Base-by-base conservation (phyloP, 164 flowering plant species). In the Umbilicus rupestris region DNA sequence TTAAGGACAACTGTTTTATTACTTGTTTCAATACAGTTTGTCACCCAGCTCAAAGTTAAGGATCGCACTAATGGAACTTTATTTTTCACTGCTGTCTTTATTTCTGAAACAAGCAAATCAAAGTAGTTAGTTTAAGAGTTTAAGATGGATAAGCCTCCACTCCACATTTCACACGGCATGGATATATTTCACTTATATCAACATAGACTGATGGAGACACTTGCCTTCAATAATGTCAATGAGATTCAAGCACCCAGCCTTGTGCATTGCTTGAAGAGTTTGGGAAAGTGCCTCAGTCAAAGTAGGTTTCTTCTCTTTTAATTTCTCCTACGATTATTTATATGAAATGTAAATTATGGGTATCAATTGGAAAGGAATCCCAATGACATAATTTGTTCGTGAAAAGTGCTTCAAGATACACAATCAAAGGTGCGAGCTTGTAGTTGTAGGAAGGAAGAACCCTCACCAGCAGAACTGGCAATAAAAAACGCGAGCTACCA, bases 41-140 rank as follows among this genome's bases (percentile, higher is more conserved):
- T 84, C 57, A 95, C 87, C 99, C 99, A 95, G 72, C 78, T 92
- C 73, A 95, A 81, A 66, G 98, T 88, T 71, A 84, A 76, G 24
- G 99, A 95, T 50, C 99, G 92, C 67, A 95, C 99, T 68, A 95
- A 91, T 17, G 99, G 99, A 73, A 95, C 99, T 83, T 95, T 95
- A 66, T 95, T 88, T 80, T 92, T 95, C 41, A 81, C 82, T 3
- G 98, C 96, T 11, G 76, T 76, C 84, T 78, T 90, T 65, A 95
- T 77, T 81, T 95, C 99, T 95, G 92, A 26, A 55, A 55, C 33
- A 28, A 55, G 5, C 3, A 55, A 28, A 11, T 14, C 11, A 55
- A 52, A 24, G 8, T 52, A 14, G 42, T 63, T n/a, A n/a, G n/a
- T n/a, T n/a, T n/a, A n/a, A n/a, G n/a, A 63, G 28, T 10, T 11